Evolutionary conservation across 2,329 filamentous ascomycete species (phyloP).

Genomic region (Coniella vitis): DNA sequence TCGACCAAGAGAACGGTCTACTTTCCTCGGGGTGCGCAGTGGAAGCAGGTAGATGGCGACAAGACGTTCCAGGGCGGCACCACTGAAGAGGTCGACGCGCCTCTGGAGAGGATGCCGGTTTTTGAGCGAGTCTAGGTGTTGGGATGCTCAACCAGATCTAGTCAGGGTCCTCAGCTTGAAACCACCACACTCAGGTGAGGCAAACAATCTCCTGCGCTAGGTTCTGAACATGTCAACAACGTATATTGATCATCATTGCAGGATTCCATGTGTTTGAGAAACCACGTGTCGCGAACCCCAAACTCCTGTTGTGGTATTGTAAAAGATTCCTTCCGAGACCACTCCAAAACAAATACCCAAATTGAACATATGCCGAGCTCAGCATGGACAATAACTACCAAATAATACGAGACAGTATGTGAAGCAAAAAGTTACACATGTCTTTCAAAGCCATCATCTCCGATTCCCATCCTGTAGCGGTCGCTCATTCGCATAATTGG

Average conservation of each 20-base stretch:
- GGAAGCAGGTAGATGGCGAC: constrained; percentile 17
- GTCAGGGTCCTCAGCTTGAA: neutral
- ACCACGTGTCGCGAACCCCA: too few species aligned
- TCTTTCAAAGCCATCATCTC: neutral
- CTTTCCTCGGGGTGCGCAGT: constrained; percentile 34
- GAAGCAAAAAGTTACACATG: neutral
- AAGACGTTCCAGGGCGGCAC: constrained; percentile 10
- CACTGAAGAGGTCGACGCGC: constrained; percentile 11
- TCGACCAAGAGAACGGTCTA: constrained; percentile 41
- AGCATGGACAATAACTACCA: too few species aligned
- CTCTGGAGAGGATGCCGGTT: constrained; percentile 12
- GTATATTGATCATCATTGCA: too few species aligned
- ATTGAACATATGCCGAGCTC: too few species aligned
- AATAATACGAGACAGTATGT: too few species aligned
- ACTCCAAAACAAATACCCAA: too few species aligned
- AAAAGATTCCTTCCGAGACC: neutral
- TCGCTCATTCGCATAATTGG: neutral
- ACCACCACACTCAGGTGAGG: too few species aligned
- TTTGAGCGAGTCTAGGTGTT: constrained; percentile 7
- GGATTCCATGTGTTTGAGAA: too few species aligned
- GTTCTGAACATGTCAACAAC: too few species aligned
- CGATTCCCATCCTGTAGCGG: neutral
- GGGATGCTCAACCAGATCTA: neutral
- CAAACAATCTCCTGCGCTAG: too few species aligned
- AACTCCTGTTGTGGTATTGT: too few species aligned